Evolutionary conservation across 2,329 filamentous ascomycete genomes (phyloP).

Genomic region (Chalara sp.): DNA sequence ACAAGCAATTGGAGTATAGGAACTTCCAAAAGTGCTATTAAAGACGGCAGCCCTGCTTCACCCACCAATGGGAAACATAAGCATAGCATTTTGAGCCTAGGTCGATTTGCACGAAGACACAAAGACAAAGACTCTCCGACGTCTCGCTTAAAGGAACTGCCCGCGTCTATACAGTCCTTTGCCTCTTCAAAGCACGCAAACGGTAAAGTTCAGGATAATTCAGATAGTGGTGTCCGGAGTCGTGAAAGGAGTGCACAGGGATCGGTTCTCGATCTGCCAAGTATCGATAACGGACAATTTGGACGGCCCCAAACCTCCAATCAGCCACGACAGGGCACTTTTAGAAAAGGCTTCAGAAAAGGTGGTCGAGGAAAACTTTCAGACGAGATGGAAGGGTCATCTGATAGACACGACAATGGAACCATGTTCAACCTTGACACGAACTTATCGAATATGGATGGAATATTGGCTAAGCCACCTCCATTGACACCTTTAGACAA

Average conservation of each 20-base stretch:
- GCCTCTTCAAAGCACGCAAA: constrained; percentile 24
- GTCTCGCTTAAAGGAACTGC: constrained; percentile 39
- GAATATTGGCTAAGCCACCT: constrained; percentile 68
- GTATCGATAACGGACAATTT: constrained; percentile 13
- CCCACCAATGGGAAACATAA: constrained; percentile 24
- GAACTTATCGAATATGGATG: constrained; percentile 84
- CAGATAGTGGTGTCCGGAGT: constrained; percentile 22
- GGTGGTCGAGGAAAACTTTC: constrained; percentile 41
- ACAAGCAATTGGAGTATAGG: constrained; percentile 47
- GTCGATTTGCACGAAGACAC: constrained; percentile 27
- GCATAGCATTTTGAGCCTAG: constrained; percentile 20
- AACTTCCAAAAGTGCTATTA: constrained; percentile 12
- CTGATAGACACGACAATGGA: constrained; percentile 30
- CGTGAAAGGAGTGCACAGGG: constrained; percentile 23
- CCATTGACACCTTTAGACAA: constrained; percentile 66
- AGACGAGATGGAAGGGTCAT: constrained; percentile 41
- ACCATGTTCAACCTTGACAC: constrained; percentile 74
- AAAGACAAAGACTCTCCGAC: constrained; percentile 48
- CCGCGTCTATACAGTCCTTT: constrained; percentile 47
- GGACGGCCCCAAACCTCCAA: constrained; percentile 1
- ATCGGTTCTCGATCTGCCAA: constrained; percentile 19
- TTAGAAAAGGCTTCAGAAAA: constrained; percentile 56
- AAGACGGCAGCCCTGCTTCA: constrained; percentile 44
- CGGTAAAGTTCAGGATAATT: constrained; percentile 16
- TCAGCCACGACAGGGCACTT: constrained; percentile 20